phyloP scores from a whole-genome alignment of 495 filamentous ascomycete genomes.

The Lasiosphaeris hirsuta region DNA sequence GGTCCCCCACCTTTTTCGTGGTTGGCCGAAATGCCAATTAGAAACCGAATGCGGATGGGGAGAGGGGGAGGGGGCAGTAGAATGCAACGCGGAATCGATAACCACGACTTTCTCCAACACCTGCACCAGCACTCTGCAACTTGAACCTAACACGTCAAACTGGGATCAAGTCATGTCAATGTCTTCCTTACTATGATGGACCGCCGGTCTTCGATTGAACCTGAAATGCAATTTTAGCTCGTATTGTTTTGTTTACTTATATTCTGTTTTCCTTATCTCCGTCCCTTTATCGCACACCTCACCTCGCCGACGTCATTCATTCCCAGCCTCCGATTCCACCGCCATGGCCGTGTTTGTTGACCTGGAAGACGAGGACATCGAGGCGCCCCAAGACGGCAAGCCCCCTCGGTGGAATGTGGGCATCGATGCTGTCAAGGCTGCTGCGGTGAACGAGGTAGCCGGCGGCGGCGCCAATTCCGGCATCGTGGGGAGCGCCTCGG shows the following conservation, averaged over 20 bases:
- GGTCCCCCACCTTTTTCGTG: no score
- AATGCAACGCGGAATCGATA: no score
- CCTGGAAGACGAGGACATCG: constrained; percentile 54
- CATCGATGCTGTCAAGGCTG: constrained; percentile 7
- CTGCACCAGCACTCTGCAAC: neutral
- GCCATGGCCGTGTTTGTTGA: constrained; percentile 65
- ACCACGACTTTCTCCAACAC: neutral
- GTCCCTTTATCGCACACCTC: no score
- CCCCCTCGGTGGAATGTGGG: neutral
- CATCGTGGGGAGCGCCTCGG: neutral
- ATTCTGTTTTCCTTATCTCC: neutral
- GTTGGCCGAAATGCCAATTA: no score
- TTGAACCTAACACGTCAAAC: neutral
- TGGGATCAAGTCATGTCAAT: constrained; percentile 1
- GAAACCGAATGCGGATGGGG: no score
- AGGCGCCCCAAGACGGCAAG: constrained; percentile 37
- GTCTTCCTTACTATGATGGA: neutral
- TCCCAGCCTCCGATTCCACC: neutral
- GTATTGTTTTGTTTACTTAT: neutral
- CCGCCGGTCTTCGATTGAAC: neutral
- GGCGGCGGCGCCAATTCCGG: constrained; percentile 1
- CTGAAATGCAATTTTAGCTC: constrained; percentile 1
- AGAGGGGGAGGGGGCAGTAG: no score
- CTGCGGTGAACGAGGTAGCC: neutral
- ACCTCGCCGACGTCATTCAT: no score